Evolutionary conservation across 805 yeast genomes (phyloP).

Genomic region (Komagataella mondaviorum): DNA sequence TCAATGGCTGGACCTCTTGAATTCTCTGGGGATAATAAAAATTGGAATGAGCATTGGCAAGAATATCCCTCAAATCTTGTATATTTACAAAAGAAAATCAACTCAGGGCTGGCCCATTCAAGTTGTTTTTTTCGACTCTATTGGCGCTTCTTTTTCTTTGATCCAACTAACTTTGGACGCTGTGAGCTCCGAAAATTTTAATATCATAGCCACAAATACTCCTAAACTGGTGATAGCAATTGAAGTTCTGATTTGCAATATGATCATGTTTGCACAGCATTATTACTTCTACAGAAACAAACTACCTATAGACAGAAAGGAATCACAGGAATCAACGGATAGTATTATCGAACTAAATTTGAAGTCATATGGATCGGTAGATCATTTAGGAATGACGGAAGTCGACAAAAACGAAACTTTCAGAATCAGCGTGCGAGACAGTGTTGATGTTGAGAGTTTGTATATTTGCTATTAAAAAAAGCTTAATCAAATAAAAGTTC

Average conservation of each 20-base stretch:
- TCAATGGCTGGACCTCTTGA: constrained; percentile 19
- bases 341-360: neutral
- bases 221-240: constrained; percentile 18
- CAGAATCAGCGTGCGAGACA: neutral
- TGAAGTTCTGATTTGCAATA: constrained; percentile 17
- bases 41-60: constrained; percentile 20
- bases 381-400: neutral
- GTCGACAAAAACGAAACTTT: neutral
- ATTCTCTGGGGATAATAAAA: constrained; percentile 18
- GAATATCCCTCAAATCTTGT: constrained; percentile 19
- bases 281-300: constrained; percentile 9
- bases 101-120: constrained; percentile 24
- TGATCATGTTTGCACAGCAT: constrained; percentile 18
- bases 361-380: neutral
- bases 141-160: constrained; percentile 17
- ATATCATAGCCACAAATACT: constrained; percentile 14
- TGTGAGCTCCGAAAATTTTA: constrained; percentile 9
- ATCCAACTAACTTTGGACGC: constrained; percentile 18
- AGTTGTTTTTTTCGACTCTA: constrained; percentile 19
- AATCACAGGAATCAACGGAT: neutral
- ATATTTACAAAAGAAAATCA: constrained; percentile 19
- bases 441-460: neutral
- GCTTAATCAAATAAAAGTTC: no score
- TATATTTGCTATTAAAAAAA: no score
- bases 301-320: neutral